Evolutionary conservation across 305 asterid species (phyloP).

Genomic region (Ajuga reptans): DNA sequence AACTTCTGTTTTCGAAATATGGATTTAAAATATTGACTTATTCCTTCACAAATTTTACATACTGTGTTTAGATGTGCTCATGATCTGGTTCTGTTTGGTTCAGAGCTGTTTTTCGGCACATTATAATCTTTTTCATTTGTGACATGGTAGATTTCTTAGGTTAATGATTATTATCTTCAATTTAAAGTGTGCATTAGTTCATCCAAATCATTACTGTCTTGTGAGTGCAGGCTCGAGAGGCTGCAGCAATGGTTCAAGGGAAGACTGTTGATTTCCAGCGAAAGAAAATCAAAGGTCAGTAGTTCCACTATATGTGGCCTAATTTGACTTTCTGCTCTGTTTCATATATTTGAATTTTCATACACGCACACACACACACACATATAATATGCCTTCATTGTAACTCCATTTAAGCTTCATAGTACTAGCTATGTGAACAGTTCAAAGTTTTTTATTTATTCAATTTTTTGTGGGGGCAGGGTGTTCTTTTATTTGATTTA

Average conservation of each 20-base stretch:
- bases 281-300: constrained; percentile 84
- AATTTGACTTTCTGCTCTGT: background rate
- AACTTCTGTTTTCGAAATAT: background rate
- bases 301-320: background rate
- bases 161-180: background rate
- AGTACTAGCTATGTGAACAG: background rate
- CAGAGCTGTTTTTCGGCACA: background rate
- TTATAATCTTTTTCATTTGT: background rate
- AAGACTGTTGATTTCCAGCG: constrained; percentile 95
- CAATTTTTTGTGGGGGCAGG: background rate
- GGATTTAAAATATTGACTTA: background rate
- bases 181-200: constrained; percentile 2
- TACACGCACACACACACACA: background rate
- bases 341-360: background rate
- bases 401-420: constrained; percentile 8
- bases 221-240: constrained; percentile 81
- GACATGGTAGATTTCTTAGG: background rate
- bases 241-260: constrained; percentile 80
- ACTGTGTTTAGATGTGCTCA: constrained; percentile 5
- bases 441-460: background rate
- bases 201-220: constrained; percentile 16
- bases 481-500: background rate
- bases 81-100: background rate
- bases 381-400: background rate
- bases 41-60: background rate